Conservation (phyloP, 768 basidiomycete species). For the Tricholoma sp. region DNA sequence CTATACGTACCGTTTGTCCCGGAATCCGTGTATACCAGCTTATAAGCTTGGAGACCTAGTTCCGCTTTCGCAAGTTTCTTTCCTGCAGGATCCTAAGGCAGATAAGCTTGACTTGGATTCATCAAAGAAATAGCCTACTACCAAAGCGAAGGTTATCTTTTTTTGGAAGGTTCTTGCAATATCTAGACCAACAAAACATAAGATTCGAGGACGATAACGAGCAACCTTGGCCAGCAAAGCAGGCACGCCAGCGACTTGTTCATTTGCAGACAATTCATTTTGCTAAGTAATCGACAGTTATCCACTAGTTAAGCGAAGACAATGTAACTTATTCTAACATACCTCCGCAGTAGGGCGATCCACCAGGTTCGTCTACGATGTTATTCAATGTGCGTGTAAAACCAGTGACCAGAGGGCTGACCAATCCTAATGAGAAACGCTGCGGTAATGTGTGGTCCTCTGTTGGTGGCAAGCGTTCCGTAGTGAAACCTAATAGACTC, state of each 20-base stretch:
- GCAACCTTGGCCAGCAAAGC: slow-evolving; percentile 55
- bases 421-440: slow-evolving; percentile 59
- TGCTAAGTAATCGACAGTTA: slow-evolving; percentile 36
- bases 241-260: slow-evolving; percentile 52
- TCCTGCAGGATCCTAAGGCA: slow-evolving; percentile 1
- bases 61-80: slow-evolving; percentile 7
- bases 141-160: slow-evolving; percentile 15
- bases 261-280: slow-evolving; percentile 46
- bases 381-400: neutral
- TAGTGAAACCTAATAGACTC: slow-evolving; percentile 47
- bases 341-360: slow-evolving; percentile 57
- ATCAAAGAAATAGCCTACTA: slow-evolving; percentile 1
- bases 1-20: neutral
- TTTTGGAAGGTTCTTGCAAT: slow-evolving; percentile 43
- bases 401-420: slow-evolving; percentile 28
- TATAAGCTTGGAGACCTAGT: slow-evolving; percentile 46
- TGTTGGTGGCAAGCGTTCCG: slow-evolving; percentile 41
- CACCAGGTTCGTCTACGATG: slow-evolving; percentile 74
- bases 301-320: neutral
- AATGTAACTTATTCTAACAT: neutral
- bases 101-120: neutral
- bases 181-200: slow-evolving; percentile 75
- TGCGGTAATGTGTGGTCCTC: slow-evolving; percentile 61
- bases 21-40: slow-evolving; percentile 34
- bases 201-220: slow-evolving; percentile 51